These are phyloP conservation scores for Poa annua DNA, from an alignment of 176 grass and related monocot genomes.

Conservation along the genomic window DNA sequence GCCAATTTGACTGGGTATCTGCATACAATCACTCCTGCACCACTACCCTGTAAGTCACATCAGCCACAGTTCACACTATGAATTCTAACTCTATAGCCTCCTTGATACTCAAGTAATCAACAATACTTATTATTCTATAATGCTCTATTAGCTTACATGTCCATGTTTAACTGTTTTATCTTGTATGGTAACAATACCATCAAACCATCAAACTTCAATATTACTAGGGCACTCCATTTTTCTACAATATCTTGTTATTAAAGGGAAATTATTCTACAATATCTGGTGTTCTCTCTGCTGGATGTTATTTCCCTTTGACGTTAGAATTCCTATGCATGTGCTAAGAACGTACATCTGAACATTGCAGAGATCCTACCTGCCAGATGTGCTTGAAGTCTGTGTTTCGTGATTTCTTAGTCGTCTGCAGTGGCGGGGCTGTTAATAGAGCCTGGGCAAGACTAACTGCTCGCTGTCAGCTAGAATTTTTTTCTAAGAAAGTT, in stretches of 20 bases:
- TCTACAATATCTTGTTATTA: not conserved
- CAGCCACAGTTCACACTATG: not conserved
- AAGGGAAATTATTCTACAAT: not conserved
- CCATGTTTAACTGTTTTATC: not conserved
- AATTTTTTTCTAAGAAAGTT: not conserved
- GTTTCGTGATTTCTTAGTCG: not conserved
- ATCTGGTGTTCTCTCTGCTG: not conserved
- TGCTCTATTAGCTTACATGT: not conserved
- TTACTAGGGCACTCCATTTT: not conserved
- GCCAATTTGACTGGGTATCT: not conserved
- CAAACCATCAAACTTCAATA: not conserved
- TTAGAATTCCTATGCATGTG: constrained; percentile 10
- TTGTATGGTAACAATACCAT: not conserved
- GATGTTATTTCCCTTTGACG: not conserved
- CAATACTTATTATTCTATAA: not conserved
- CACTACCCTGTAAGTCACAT: not conserved
- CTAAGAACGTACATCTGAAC: not conserved
- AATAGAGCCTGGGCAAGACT: not conserved
- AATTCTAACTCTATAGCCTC: not conserved
- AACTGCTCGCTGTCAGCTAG: not conserved
- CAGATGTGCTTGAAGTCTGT: not conserved
- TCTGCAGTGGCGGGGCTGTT: not conserved
- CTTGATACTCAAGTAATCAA: not conserved
- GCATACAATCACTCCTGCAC: not conserved
- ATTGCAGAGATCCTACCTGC: constrained; percentile 7